These are phyloP conservation scores for Drechslerella coelobrocha DNA, from an alignment of 2,329 filamentous ascomycete genomes.

Conservation along the genomic window DNA sequence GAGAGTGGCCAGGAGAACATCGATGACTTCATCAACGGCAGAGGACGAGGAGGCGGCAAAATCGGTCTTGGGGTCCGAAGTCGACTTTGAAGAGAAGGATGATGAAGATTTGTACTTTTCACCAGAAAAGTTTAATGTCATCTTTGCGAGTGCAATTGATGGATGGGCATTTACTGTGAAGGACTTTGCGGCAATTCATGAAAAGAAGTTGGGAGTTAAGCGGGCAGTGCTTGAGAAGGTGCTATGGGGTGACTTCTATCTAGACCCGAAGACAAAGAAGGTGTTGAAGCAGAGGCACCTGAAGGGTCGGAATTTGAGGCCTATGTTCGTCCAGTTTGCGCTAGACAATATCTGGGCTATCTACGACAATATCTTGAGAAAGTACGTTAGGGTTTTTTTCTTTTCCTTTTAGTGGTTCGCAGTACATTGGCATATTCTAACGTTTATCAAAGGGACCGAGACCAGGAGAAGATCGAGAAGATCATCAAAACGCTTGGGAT, in stretches of 20 bases:
- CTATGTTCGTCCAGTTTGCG: constrained; percentile 96
- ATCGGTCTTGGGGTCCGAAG: constrained; percentile 59
- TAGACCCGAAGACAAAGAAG: constrained; percentile 96
- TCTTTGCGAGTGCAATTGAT: constrained; percentile 95
- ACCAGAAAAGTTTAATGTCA: constrained; percentile 97
- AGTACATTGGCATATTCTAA: constrained; percentile 51
- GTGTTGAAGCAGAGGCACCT: constrained; percentile 89
- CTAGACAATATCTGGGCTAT: constrained; percentile 96
- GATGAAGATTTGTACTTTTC: constrained; percentile 98
- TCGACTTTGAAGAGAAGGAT: constrained; percentile 83
- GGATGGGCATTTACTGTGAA: constrained; percentile 98
- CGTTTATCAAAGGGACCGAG: constrained; percentile 61
- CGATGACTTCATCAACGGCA: constrained; percentile 54
- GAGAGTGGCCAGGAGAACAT: constrained; percentile 55
- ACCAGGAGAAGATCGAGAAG: constrained; percentile 83
- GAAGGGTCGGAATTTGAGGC: constrained; percentile 88
- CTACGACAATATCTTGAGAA: constrained; percentile 67
- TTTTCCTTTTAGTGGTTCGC: constrained; percentile 57
- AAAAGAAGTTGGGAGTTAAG: constrained; percentile 97
- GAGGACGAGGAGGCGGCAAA: constrained; percentile 67
- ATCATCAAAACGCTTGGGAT: constrained; percentile 91
- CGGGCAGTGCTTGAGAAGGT: constrained; percentile 86
- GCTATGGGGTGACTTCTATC: constrained; percentile 93
- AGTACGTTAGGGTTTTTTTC: constrained; percentile 52
- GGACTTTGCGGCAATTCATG: constrained; percentile 91